Evolutionary conservation across 257 asterid genomes (phyloP).

Genomic region (Apocynum venetum): DNA sequence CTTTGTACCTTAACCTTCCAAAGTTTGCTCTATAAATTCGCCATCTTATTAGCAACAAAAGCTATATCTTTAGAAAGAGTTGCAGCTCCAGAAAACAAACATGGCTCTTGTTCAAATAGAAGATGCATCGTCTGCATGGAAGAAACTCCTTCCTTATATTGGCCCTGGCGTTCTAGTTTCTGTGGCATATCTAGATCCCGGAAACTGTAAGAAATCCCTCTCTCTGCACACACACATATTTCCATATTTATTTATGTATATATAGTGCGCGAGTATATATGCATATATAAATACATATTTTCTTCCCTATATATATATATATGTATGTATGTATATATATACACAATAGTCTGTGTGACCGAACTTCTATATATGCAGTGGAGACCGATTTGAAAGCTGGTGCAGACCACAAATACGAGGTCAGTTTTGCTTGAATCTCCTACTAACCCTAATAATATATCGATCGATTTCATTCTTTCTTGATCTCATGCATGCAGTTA

Average conservation of each 20-base stretch:
- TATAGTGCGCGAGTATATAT: too few relatives aligned
- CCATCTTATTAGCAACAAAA: background rate
- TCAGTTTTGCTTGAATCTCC: constrained; percentile 20
- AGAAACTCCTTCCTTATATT: constrained; percentile 64
- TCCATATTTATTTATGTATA: background rate
- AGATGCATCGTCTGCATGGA: constrained; percentile 41
- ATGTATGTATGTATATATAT: too few relatives aligned
- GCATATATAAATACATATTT: too few relatives aligned
- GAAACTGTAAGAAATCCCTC: constrained; percentile 57
- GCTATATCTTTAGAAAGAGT: background rate
- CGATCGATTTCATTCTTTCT: background rate
- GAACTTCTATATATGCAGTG: constrained; percentile 35
- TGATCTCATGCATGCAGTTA: constrained; percentile 34
- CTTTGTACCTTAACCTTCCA: background rate
- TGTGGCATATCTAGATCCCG: constrained; percentile 94
- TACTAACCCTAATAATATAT: background rate
- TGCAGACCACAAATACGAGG: constrained; percentile 83
- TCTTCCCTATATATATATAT: background rate
- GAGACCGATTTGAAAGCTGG: constrained; percentile 82
- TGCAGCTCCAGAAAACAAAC: background rate
- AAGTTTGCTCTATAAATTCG: background rate
- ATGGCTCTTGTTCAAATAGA: constrained; percentile 19
- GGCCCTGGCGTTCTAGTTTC: constrained; percentile 96
- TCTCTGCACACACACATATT: background rate
- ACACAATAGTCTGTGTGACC: background rate